Base-by-base conservation (phyloP, 805 yeast genomes). In the Saccharomycopsis amapae region DNA sequence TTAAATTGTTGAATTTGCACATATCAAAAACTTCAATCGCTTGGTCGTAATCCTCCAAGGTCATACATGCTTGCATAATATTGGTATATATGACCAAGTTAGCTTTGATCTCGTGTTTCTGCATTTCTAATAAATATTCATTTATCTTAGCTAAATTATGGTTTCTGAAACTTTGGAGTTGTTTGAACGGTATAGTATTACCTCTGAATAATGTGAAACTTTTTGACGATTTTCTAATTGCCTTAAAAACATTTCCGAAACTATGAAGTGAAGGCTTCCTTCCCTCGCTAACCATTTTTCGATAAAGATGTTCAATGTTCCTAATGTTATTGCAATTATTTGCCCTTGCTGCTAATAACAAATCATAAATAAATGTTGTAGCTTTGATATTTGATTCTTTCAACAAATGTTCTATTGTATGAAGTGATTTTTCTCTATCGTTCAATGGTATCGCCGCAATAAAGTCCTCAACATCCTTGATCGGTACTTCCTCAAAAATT, bases 11-110 rank as follows among this genome's bases (percentile, higher is more conserved):
- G 1, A 85, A 90, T 58, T 87, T 90, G 88, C 93, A 79, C 51
- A 86, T 77, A 53, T 82, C 87, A 62, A 93, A 93, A 2, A 85
- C 67, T 38, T 78, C 78, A 46, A 75, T 73, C 0, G 95, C 95
- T 51, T 81, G 78, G 15, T 67, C 60, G 50, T 69, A 76, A 45
- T 75, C 73, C 47, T 58, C 65, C 42, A 69, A 57, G 44, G 75
- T 69, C 5, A 79, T 76, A 56, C 82, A 76, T 20, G 85, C 69
- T 50, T 80, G 79, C 35, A 85, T 57, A 5, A 82, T 68, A 34
- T 76, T 75, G 2, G 81, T 71, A 53, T 78, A 79, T 1, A 79
- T 64, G 3, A 60, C 56, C 3, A 66, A 58, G 13, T 72, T 63
- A 3, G 79, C 78, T 35, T 63, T 63, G 3, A 74, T 48, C 1